Evolutionary conservation across 805 yeast species (phyloP).

Genomic region (Grigorovia jiainica): DNA sequence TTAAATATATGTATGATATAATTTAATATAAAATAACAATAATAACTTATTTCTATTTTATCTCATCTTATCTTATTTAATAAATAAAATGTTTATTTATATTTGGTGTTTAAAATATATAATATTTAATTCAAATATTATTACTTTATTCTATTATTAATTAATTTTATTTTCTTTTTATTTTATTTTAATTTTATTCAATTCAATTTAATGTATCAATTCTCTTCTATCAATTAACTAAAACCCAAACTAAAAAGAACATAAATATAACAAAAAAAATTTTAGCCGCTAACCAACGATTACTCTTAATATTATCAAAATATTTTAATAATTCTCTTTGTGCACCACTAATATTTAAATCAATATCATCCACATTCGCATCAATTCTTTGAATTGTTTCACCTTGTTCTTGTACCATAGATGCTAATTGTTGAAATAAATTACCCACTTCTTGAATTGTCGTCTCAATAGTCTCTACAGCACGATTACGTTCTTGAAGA

Average conservation of each 20-base stretch:
- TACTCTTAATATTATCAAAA: conserved; percentile 76
- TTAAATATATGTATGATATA: too few relatives aligned
- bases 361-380: conserved; percentile 87
- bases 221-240: conserved; percentile 56
- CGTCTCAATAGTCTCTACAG: conserved; percentile 94
- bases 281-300: conserved; percentile 85
- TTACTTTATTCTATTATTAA: background rate
- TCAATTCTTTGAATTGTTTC: conserved; percentile 94
- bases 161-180: background rate
- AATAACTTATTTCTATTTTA: too few relatives aligned
- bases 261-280: conserved; percentile 79
- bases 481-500: conserved; percentile 72
- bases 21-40: too few relatives aligned
- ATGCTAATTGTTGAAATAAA: conserved; percentile 86
- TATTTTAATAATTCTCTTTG: conserved; percentile 88
- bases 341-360: conserved; percentile 84
- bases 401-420: conserved; percentile 97
- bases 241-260: conserved; percentile 69
- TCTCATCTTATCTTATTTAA: too few relatives aligned
- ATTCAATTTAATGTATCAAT: too few relatives aligned
- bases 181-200: too few relatives aligned
- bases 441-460: conserved; percentile 96
- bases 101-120: too few relatives aligned
- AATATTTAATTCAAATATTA: too few relatives aligned
- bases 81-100: too few relatives aligned